These are phyloP conservation scores for Alternaria conjuncta DNA, from an alignment of 2,329 filamentous ascomycete genomes.

Conservation along the genomic window DNA sequence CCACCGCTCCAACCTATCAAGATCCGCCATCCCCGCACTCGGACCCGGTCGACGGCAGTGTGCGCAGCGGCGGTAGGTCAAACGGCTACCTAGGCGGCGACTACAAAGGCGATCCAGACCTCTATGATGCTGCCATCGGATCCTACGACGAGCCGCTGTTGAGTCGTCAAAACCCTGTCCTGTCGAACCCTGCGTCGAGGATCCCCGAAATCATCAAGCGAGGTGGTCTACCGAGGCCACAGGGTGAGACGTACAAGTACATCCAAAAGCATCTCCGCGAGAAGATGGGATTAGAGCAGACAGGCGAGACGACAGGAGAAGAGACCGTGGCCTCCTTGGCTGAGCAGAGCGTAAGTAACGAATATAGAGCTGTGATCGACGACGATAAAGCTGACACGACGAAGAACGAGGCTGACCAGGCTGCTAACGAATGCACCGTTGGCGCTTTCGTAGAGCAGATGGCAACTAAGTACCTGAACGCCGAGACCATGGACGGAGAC, in stretches of 20 bases:
- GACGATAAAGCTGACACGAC: neutral
- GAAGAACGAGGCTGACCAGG: neutral
- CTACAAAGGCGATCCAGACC: neutral
- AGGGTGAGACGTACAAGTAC: slow-evolving; percentile 1
- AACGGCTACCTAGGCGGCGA: neutral
- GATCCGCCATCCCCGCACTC: neutral
- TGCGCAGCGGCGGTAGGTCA: neutral
- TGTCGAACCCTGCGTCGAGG: slow-evolving; percentile 10
- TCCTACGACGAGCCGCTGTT: slow-evolving; percentile 24
- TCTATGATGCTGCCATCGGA: neutral
- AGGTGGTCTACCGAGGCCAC: slow-evolving; percentile 4
- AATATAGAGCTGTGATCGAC: neutral
- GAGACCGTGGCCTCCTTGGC: neutral
- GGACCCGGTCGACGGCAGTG: neutral
- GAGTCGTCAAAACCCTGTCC: slow-evolving; percentile 10
- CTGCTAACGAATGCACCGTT: slow-evolving; percentile 3
- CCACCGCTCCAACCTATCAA: neutral
- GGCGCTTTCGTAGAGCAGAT: slow-evolving; percentile 10
- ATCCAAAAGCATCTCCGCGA: neutral
- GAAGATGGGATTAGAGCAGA: neutral
- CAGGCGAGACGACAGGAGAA: neutral
- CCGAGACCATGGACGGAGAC: slow-evolving; percentile 14
- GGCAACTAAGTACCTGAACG: slow-evolving; percentile 1
- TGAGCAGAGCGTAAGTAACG: neutral
- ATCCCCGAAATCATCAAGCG: slow-evolving; percentile 16